These are phyloP conservation scores for Globisporangium paddicum DNA, from an alignment of 352 stramenopile species.

Conservation along the genomic window DNA sequence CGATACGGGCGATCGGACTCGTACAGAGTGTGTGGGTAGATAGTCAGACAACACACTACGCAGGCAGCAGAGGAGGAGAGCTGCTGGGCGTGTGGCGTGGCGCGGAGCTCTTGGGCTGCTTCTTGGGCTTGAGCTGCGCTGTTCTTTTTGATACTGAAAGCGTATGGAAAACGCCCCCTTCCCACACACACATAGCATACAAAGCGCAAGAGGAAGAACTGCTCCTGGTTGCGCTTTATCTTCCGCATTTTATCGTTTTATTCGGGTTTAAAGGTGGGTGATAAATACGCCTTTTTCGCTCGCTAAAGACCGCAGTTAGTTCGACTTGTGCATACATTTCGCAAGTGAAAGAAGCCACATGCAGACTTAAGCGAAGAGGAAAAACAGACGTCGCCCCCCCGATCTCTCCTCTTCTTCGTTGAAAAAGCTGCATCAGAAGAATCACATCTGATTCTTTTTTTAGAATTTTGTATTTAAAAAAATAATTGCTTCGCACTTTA, in stretches of 20 bases:
- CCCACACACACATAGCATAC: background rate
- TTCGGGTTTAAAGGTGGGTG: background rate
- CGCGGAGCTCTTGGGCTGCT: background rate
- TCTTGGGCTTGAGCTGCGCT: background rate
- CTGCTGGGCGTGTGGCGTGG: background rate
- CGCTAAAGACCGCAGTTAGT: background rate
- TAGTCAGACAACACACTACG: background rate
- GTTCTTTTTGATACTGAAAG: slow-evolving; percentile 2
- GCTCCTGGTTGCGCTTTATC: background rate
- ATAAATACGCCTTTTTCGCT: background rate
- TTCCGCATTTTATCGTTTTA: background rate
- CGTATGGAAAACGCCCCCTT: background rate
- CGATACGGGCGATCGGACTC: background rate
- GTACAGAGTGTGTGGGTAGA: background rate
- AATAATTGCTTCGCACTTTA: background rate
- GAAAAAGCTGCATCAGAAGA: background rate
- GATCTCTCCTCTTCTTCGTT: background rate
- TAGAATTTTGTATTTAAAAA: no score
- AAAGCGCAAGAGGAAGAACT: background rate
- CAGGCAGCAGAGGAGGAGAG: background rate
- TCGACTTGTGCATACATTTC: background rate
- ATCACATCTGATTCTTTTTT: background rate
- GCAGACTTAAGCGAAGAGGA: background rate
- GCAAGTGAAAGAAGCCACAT: background rate
- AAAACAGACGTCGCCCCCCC: background rate